Conservation (phyloP, 495 filamentous ascomycete species). For the Cercophora scortea region DNA sequence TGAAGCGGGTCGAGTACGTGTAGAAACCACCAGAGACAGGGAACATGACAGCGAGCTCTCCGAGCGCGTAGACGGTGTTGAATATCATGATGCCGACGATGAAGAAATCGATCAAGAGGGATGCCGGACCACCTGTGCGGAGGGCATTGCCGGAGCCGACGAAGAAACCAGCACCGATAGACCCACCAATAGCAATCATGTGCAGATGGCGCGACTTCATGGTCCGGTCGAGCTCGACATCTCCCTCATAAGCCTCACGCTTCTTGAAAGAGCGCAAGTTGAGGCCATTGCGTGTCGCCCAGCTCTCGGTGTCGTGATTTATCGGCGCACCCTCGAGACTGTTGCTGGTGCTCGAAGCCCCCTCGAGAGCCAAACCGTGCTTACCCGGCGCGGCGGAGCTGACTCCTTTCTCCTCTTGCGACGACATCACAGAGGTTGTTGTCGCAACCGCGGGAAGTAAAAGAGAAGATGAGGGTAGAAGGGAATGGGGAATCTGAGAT, state of each 20-base stretch:
- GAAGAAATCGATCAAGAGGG: constrained; percentile 45
- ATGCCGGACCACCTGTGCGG: constrained; percentile 37
- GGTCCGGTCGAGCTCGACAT: constrained; percentile 45
- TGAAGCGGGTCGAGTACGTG: constrained; percentile 64
- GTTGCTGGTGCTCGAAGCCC: too few species aligned
- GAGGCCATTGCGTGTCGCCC: constrained; percentile 40
- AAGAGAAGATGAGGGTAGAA: too few species aligned
- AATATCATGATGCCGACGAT: constrained; percentile 51
- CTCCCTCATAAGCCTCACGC: constrained; percentile 28
- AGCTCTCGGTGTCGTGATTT: too few species aligned
- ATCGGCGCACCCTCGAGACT: too few species aligned
- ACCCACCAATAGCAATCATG: constrained; percentile 71
- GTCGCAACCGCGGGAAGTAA: too few species aligned
- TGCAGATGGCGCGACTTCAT: constrained; percentile 61
- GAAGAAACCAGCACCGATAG: constrained; percentile 60
- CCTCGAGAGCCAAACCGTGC: too few species aligned
- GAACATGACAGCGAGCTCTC: constrained; percentile 66
- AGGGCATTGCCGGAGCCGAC: constrained; percentile 45
- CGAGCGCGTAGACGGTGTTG: constrained; percentile 59
- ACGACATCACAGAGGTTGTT: too few species aligned
- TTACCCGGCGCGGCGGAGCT: too few species aligned
- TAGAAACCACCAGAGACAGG: constrained; percentile 54
- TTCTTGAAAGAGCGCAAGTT: constrained; percentile 43
- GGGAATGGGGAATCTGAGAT: too few species aligned
- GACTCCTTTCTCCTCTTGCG: too few species aligned